phyloP scores from a whole-genome alignment of 306 rosid genomes.

The Sicyos edulis region DNA sequence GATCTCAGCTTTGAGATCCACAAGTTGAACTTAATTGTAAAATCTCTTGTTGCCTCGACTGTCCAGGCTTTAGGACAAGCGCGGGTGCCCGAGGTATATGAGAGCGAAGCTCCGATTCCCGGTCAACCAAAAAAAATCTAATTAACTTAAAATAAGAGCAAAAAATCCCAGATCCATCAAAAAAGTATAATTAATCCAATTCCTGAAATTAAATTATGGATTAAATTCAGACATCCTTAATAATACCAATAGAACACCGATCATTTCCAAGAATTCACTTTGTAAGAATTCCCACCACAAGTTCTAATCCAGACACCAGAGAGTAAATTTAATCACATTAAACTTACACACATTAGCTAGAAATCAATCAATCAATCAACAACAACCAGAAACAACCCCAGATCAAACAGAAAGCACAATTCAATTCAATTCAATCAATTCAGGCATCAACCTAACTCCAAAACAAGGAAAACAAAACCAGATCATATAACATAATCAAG shows the following conservation, averaged over 20 bases:
- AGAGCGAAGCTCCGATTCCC: background rate
- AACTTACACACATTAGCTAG: background rate
- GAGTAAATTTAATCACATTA: background rate
- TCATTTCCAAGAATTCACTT: too few species aligned
- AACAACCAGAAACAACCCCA: too few species aligned
- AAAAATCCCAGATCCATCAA: background rate
- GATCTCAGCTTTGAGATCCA: too few species aligned
- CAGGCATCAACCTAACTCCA: background rate
- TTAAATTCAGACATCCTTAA: background rate
- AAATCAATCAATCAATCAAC: background rate
- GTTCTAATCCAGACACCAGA: background rate
- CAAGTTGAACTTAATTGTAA: too few species aligned
- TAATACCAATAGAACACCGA: too few species aligned
- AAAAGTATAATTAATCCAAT: constrained; percentile 7
- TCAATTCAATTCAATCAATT: too few species aligned
- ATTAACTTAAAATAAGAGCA: background rate
- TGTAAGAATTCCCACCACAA: background rate
- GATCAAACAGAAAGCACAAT: too few species aligned
- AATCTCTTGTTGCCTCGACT: too few species aligned
- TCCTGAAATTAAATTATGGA: background rate
- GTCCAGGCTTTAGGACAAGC: background rate
- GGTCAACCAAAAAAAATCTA: too few species aligned
- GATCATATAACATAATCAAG: background rate
- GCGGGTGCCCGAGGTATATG: too few species aligned
- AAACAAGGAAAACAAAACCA: background rate